Percentiles rank a stretch among this genome's conserved stretches.
phyloP scores from a whole-genome alignment of 352 stramenopile species.

The Pythium aphanidermatum region DNA sequence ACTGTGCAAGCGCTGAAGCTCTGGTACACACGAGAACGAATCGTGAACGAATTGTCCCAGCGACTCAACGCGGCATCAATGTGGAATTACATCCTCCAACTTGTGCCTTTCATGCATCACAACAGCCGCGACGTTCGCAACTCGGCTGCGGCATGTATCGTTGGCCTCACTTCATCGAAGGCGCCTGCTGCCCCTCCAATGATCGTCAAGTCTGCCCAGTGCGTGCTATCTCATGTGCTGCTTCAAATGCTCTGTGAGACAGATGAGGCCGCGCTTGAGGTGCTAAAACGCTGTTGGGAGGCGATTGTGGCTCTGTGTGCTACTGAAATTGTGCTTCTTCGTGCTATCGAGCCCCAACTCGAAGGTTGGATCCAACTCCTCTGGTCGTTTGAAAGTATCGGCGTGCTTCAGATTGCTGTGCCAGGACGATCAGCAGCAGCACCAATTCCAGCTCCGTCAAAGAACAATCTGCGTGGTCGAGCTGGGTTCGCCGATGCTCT shows the following conservation, averaged over 20 bases:
- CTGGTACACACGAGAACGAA: conserved; percentile 7
- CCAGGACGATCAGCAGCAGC: too few species aligned
- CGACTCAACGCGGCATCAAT: background rate
- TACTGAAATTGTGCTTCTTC: conserved; percentile 16
- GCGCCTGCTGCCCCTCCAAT: background rate
- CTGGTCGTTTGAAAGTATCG: conserved; percentile 35
- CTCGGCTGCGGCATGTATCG: conserved; percentile 40
- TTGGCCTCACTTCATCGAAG: conserved; percentile 13
- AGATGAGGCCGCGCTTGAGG: conserved; percentile 20
- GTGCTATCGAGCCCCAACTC: conserved; percentile 16
- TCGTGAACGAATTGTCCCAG: conserved; percentile 4
- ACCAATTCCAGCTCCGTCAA: conserved; percentile 1
- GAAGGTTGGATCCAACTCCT: conserved; percentile 40
- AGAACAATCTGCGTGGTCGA: conserved; percentile 27
- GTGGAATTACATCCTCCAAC: conserved; percentile 7
- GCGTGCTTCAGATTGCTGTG: conserved; percentile 22
- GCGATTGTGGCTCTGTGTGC: conserved; percentile 23
- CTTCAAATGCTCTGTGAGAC: conserved; percentile 55
- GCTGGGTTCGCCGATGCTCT: conserved; percentile 57
- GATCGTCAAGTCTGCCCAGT: conserved; percentile 5
- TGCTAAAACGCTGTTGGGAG: conserved; percentile 39
- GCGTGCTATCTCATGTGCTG: conserved; percentile 49
- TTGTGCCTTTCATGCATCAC: conserved; percentile 57
- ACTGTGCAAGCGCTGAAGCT: conserved; percentile 12
- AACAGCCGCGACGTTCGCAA: conserved; percentile 31